Percentiles rank a stretch among this genome's conserved stretches.
These are phyloP conservation scores for Xylariaceae sp. DNA, from an alignment of 2,329 filamentous ascomycete genomes.

Conservation along the genomic window DNA sequence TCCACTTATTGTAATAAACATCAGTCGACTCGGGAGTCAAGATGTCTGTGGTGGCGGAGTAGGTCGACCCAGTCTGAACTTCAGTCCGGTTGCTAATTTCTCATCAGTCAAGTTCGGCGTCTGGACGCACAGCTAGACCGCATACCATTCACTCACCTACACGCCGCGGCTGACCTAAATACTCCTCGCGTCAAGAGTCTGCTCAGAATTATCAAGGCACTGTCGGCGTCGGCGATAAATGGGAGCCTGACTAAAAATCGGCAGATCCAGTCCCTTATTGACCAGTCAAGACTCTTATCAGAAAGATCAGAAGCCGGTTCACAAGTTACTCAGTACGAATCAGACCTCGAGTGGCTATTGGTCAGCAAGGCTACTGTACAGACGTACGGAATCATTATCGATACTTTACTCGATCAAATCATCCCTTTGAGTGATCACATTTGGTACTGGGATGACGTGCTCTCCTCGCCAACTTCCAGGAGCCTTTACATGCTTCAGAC, in stretches of 20 bases:
- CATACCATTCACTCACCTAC: conserved; percentile 47
- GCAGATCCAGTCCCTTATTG: conserved; percentile 59
- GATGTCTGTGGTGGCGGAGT: conserved; percentile 49
- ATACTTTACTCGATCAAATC: conserved; percentile 75
- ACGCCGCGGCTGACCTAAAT: conserved; percentile 40
- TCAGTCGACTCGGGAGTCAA: conserved; percentile 8
- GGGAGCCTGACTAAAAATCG: conserved; percentile 57
- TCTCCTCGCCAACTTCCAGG: conserved; percentile 73
- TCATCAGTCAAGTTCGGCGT: conserved; percentile 50
- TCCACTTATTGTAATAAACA: conserved; percentile 6
- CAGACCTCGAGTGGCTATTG: conserved; percentile 84
- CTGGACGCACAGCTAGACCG: conserved; percentile 64
- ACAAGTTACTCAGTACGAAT: conserved; percentile 53
- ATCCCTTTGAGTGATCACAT: conserved; percentile 81
- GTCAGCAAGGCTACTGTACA: conserved; percentile 91
- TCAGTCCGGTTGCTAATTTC: too few species aligned
- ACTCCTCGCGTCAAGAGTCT: conserved; percentile 58
- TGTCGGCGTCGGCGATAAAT: conserved; percentile 67
- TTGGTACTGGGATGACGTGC: conserved; percentile 91
- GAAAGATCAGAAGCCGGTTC: conserved; percentile 25
- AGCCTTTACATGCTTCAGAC: conserved; percentile 84
- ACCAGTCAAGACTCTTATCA: conserved; percentile 55
- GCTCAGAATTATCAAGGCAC: conserved; percentile 62
- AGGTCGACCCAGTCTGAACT: conserved; percentile 25
- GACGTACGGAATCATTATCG: conserved; percentile 76